Evolutionary conservation across 495 filamentous ascomycete species (phyloP).

Genomic region (Daldinia grandis): DNA sequence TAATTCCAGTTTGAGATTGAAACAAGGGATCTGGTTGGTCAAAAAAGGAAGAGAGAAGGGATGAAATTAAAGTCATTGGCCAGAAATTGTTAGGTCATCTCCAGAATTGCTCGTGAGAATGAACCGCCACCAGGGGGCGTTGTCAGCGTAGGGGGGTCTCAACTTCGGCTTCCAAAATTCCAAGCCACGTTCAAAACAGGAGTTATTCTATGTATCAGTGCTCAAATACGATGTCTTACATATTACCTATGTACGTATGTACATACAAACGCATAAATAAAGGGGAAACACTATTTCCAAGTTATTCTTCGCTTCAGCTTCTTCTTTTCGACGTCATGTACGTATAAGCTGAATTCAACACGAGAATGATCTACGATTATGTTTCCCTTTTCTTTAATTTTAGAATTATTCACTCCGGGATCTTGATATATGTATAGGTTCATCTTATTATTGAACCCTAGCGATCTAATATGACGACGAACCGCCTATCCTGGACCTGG

Average conservation of each 20-base stretch:
- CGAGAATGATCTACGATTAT: constrained; percentile 38
- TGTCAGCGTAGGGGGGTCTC: constrained; percentile 13
- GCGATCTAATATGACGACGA: constrained; percentile 38
- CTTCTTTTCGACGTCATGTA: constrained; percentile 11
- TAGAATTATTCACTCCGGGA: constrained; percentile 15
- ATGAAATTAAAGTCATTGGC: constrained; percentile 24
- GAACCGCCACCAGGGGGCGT: constrained; percentile 5
- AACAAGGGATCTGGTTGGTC: constrained; percentile 28
- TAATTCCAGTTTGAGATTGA: constrained; percentile 23
- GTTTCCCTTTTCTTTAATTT: constrained; percentile 33
- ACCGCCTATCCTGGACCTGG: constrained; percentile 12
- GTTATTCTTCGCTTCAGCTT: not conserved
- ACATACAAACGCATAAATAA: constrained; percentile 4
- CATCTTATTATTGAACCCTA: constrained; percentile 35
- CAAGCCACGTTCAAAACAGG: constrained; percentile 41
- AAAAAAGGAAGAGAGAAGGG: constrained; percentile 21
- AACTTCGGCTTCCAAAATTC: constrained; percentile 17
- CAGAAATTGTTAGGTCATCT: constrained; percentile 20
- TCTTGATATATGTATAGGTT: constrained; percentile 18
- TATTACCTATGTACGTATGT: not conserved
- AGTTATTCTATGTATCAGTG: constrained; percentile 10
- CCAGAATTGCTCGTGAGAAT: constrained; percentile 8
- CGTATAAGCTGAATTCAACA: constrained; percentile 18
- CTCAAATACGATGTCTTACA: constrained; percentile 28
- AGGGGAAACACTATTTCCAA: constrained; percentile 1